Conservation (phyloP, 139 green algal species). For the Chlorella sp. region DNA sequence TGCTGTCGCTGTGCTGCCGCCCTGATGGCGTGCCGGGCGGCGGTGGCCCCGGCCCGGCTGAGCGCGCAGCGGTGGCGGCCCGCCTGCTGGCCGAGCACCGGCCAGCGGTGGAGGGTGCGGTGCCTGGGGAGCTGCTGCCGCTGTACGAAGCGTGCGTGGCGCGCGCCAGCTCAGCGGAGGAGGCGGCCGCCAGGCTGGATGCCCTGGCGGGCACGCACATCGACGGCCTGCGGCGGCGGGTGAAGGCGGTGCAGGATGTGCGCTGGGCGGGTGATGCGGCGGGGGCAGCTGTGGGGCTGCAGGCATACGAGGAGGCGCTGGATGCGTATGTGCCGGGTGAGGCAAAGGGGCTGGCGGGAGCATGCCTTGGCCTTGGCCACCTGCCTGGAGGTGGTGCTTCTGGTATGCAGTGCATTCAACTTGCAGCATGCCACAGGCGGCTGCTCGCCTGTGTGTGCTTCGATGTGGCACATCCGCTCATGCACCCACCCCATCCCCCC, state of each 20-base stretch:
- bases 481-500: not conserved
- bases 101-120: slow-evolving; percentile 56
- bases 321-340: slow-evolving; percentile 75
- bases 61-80: slow-evolving; percentile 81
- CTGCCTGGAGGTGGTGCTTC: too few relatives aligned
- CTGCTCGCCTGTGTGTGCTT: too few relatives aligned
- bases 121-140: slow-evolving; percentile 67
- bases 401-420: not conserved
- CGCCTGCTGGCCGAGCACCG: slow-evolving; percentile 84
- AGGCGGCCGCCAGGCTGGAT: slow-evolving; percentile 70
- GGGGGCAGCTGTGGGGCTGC: slow-evolving; percentile 74
- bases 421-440: too few relatives aligned
- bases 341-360: not conserved
- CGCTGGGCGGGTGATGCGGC: slow-evolving; percentile 73
- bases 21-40: slow-evolving; percentile 27
- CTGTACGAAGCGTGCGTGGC: slow-evolving; percentile 79
- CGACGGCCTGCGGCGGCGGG: slow-evolving; percentile 75
- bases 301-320: slow-evolving; percentile 86
- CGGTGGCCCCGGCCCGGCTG: slow-evolving; percentile 37
- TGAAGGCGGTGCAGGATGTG: slow-evolving; percentile 82
- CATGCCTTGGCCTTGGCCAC: too few relatives aligned
- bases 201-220: slow-evolving; percentile 70
- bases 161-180: slow-evolving; percentile 57
- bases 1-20: slow-evolving; percentile 90
- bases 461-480: slow-evolving; percentile 18